phyloP scores from a whole-genome alignment of 306 rosid species.

The Cajanus cajan region DNA sequence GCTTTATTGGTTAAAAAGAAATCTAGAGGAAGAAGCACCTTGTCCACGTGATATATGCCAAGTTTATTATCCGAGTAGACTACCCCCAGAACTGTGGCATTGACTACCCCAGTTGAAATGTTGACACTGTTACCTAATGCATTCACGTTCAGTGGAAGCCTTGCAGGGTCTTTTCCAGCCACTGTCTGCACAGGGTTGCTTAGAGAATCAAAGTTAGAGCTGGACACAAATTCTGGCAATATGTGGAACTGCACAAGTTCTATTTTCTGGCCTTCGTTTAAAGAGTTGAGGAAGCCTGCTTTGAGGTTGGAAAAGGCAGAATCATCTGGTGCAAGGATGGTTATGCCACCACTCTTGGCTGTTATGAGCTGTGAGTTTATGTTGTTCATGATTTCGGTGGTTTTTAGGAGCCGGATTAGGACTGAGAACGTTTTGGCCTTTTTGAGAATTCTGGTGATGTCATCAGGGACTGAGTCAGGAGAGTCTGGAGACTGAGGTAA shows the following conservation, averaged over 20 bases:
- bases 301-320: conserved; percentile 28
- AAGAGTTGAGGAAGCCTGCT: conserved; percentile 32
- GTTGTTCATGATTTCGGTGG: conserved; percentile 43
- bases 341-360: conserved; percentile 33
- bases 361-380: conserved; percentile 46
- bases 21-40: conserved; percentile 64
- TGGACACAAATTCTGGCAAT: conserved; percentile 23
- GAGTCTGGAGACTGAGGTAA: conserved; percentile 34
- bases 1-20: conserved; percentile 46
- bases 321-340: conserved; percentile 37
- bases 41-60: conserved; percentile 56
- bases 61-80: conserved; percentile 52
- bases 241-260: conserved; percentile 37
- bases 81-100: conserved; percentile 46
- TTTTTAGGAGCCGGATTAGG: conserved; percentile 39
- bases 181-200: conserved; percentile 38
- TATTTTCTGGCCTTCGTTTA: conserved; percentile 24
- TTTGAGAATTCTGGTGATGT: conserved; percentile 36
- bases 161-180: conserved; percentile 17
- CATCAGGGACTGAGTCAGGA: conserved; percentile 28
- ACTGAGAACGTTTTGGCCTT: conserved; percentile 36
- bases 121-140: conserved; percentile 52
- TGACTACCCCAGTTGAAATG: conserved; percentile 61
- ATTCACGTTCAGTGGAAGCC: conserved; percentile 45
- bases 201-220: conserved; percentile 31